phyloP scores from a whole-genome alignment of 2,329 filamentous ascomycete genomes.

The Sclerotinia trifoliorum region DNA sequence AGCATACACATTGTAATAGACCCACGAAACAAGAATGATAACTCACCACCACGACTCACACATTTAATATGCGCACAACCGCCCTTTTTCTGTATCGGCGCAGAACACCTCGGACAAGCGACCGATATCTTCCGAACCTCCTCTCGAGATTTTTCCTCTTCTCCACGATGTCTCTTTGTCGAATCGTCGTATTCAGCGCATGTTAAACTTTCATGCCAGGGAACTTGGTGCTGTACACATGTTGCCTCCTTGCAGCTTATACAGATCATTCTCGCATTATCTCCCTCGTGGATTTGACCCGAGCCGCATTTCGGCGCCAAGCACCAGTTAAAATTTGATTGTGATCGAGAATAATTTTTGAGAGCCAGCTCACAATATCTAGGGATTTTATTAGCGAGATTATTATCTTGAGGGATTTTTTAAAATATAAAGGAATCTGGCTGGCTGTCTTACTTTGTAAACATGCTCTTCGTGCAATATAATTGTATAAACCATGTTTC shows the following conservation, averaged over 20 bases:
- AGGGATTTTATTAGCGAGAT: neutral
- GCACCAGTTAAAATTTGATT: conserved; percentile 4
- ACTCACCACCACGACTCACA: neutral
- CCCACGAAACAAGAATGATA: fast-evolving
- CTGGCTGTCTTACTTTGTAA: neutral
- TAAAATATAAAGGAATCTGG: neutral
- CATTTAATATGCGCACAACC: neutral
- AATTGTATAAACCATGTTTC: neutral
- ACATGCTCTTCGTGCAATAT: neutral
- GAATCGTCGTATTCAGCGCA: neutral
- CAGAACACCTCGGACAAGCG: neutral
- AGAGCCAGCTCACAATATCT: conserved; percentile 5
- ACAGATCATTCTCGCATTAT: neutral
- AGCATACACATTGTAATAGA: too few relatives aligned
- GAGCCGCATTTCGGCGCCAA: neutral
- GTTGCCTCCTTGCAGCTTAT: neutral
- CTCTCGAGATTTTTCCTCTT: neutral
- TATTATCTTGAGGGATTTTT: too few relatives aligned
- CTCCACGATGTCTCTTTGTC: neutral
- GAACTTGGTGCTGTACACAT: neutral
- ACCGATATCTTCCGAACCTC: neutral
- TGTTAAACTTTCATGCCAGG: neutral
- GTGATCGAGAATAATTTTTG: neutral
- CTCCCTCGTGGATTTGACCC: neutral
- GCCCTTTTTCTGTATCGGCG: neutral